Base-by-base conservation (phyloP, 1,139 yeast species). In the Suhomyces yuchorum region DNA sequence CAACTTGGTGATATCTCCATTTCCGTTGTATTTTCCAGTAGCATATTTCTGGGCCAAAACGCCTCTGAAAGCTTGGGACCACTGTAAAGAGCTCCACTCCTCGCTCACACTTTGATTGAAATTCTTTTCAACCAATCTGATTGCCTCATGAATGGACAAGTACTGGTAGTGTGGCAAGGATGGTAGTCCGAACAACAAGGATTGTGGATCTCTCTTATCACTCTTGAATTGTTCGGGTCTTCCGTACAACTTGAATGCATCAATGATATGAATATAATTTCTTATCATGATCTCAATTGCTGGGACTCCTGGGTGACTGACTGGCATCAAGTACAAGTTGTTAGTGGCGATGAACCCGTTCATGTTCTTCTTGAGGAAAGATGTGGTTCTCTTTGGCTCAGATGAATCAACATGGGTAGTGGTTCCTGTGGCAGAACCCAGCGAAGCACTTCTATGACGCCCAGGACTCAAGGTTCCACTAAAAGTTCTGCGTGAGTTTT, bases 231-330 rank as follows among this genome's bases (percentile, higher is more conserved):
- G 81, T 22, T 65, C 61, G 1, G 85, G 85, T 47, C 85, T 67
- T 1, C 85, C 85, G 55, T 80, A 81, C 41, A 81, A 63, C 56
- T 70, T 75, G 64, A 79, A 81, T 6, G 81, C 66, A 58, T 81
- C 84, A 58, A 80, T 68, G 18, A 79, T 70, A 46, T 81, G 84
- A 41, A 81, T 71, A 48, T 76, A 70, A 57, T 77, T 69, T 49
- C 85, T 67, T 41, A 81, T 68, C 84, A 80, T 80, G 28, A 81
- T 81, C 60, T 81, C 85, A 23, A 75, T 67, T n/a, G 80, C 79
- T 36, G 70, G 66, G 11, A 81, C 84, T 12, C 83, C 82, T 0
- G 84, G 81, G 58, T 81, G 85, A 8, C 77, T 53, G 28, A 70
- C 71, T 2, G 85, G 85, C 71, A 81, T 78, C 51, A 81, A 67